Evolutionary conservation across 805 yeast genomes (phyloP).

Genomic region (Saccharomyces kudriavzevii): DNA sequence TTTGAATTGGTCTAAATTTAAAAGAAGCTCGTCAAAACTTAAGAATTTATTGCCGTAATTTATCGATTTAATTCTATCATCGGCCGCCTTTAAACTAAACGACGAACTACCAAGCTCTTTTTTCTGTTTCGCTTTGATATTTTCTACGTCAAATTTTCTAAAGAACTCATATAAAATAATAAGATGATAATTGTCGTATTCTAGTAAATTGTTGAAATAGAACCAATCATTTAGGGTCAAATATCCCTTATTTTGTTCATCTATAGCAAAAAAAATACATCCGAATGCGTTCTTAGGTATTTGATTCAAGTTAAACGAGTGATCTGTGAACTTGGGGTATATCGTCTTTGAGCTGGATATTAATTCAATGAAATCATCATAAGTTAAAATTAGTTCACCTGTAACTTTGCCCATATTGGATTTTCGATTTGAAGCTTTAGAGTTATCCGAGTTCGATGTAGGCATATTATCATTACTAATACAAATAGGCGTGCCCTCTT

Average conservation of each 20-base stretch:
- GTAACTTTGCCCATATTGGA: background rate
- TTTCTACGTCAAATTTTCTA: conserved; percentile 37
- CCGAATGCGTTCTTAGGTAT: conserved; percentile 55
- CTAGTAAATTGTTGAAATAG: conserved; percentile 50
- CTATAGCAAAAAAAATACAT: conserved; percentile 74
- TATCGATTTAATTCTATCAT: conserved; percentile 26
- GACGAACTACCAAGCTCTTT: conserved; percentile 9
- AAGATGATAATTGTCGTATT: conserved; percentile 41
- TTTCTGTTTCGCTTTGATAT: conserved; percentile 7
- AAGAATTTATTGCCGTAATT: conserved; percentile 33
- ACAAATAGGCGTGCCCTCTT: conserved; percentile 6
- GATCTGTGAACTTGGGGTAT: conserved; percentile 30
- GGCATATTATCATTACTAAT: background rate
- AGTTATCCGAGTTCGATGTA: background rate
- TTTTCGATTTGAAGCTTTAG: conserved; percentile 2
- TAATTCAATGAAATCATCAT: conserved; percentile 31
- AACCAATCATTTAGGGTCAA: conserved; percentile 66
- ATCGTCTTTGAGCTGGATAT: conserved; percentile 29
- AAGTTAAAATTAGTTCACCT: conserved; percentile 28
- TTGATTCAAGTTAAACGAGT: conserved; percentile 39
- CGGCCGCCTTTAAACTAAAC: conserved; percentile 13
- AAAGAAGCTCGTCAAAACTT: conserved; percentile 32
- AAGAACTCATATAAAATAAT: conserved; percentile 48
- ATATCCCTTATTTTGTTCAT: conserved; percentile 60
- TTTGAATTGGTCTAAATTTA: conserved; percentile 28